These are phyloP conservation scores for Eragrostis nindensis DNA, from an alignment of 176 grass and related monocot genomes.

Conservation along the genomic window DNA sequence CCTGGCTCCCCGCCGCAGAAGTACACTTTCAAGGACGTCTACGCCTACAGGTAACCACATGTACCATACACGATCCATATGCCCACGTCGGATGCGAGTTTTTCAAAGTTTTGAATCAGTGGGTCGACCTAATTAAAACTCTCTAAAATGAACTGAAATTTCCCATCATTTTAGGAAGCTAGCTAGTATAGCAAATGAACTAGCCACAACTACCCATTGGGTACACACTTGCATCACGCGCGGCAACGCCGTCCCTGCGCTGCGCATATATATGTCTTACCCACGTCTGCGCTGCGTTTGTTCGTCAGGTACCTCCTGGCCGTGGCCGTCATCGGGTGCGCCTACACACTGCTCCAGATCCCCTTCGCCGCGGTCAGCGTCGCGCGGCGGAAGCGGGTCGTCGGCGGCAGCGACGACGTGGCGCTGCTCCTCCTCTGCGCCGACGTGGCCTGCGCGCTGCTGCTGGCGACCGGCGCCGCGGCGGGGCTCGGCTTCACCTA, in stretches of 20 bases:
- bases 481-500: constrained; percentile 24
- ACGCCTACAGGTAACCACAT: constrained; percentile 43
- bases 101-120: no score
- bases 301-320: constrained; percentile 11
- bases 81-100: no score
- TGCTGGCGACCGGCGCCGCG: neutral
- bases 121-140: no score
- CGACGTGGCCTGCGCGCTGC: constrained; percentile 20
- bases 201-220: no score
- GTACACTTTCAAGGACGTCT: constrained; percentile 28
- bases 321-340: constrained; percentile 31
- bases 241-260: no score
- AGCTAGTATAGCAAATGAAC: no score
- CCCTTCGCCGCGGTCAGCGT: neutral
- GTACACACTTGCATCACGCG: no score
- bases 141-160: no score
- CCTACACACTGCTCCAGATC: constrained; percentile 38
- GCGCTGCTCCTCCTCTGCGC: constrained; percentile 22
- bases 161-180: no score
- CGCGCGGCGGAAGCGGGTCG: neutral
- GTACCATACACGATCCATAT: no score
- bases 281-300: neutral
- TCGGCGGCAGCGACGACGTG: neutral
- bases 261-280: no score
- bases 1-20: neutral